Evolutionary conservation across 345 rosid genomes (phyloP).

Genomic region (Syzygium grande): DNA sequence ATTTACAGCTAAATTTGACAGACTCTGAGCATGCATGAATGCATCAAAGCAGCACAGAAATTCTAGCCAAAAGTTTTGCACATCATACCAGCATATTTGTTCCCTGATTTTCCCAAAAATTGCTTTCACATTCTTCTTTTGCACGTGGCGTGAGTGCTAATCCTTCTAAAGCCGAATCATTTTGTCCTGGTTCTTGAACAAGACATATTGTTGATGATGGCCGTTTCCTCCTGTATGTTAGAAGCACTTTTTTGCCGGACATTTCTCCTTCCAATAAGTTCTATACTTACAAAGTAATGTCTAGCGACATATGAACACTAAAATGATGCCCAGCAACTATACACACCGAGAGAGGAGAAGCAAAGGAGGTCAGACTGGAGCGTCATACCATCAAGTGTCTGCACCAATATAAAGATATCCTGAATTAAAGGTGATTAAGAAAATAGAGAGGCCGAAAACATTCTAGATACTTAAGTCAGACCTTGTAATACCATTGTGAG

Average conservation of each 20-base stretch:
- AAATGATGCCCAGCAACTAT: neutral
- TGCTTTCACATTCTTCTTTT: neutral
- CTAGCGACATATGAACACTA: neutral
- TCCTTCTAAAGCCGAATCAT: conserved; percentile 5
- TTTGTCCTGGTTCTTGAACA: conserved; percentile 4
- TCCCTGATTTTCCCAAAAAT: neutral
- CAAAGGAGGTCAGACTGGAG: neutral
- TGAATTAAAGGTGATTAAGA: neutral
- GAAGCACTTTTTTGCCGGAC: conserved; percentile 19
- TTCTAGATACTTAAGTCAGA: neutral
- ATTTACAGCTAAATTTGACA: neutral
- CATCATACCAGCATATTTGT: conserved; percentile 12
- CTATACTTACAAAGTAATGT: neutral
- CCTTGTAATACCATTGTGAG: neutral
- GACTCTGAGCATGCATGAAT: neutral
- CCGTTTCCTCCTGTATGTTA: conserved; percentile 34
- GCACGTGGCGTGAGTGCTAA: neutral
- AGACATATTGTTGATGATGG: conserved; percentile 2
- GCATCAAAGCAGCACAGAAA: neutral
- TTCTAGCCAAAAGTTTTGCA: neutral
- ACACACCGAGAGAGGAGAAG: neutral
- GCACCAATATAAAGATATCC: neutral
- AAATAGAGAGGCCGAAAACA: neutral
- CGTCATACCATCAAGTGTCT: neutral
- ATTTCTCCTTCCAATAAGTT: conserved; percentile 8